Evolutionary conservation across 768 basidiomycete species (phyloP), one percentile per base, ranked within the genome.

Genomic region (Leccinum subtestaceum): DNA sequence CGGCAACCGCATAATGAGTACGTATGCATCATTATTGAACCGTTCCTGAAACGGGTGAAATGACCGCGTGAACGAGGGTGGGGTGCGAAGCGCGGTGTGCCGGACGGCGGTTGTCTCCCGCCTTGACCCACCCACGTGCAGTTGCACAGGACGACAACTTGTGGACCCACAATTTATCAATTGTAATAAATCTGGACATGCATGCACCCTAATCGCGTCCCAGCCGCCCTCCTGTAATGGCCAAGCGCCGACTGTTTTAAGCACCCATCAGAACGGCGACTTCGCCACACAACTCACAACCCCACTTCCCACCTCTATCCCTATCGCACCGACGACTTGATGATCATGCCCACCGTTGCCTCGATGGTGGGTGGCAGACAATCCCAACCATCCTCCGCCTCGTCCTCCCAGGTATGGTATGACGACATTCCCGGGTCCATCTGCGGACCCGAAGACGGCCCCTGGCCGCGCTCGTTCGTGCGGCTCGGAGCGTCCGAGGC

Each of bases 371-470:
- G 43, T 45, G 43, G 60, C 46, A 56, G 59, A 46, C 60, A 59
- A 6, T 53, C 58, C 52, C 62, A 61, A 45, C 36, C 67, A 29
- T 54, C 67, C 31, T 60, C 69, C 23, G 65, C 67, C 10, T 54
- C 67, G 23, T 60, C 67, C 27, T 68, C 69, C 8, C 80, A 78
- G 73, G 83, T 82, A 12, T 82, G 82, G 69, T 71, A 80, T 61
- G 80, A 85, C 58, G 86, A 87, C 63, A 84, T 86, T 11, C 84
- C 83, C 21, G 85, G 86, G 13, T 80, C 81, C 31, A 75, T 86
- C 34, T 84, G 84, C 66, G 82, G 78, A 6, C 82, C 85, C 49
- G 83, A 86, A 59, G 86, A 87, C 46, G 85, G 81, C 5, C 82
- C 82, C 36, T 87, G 85, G 85, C 86, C 86, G 6, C 80, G 83